Evolutionary conservation across 2,329 filamentous ascomycete genomes (phyloP).

Genomic region (Diplodia sapinea): DNA sequence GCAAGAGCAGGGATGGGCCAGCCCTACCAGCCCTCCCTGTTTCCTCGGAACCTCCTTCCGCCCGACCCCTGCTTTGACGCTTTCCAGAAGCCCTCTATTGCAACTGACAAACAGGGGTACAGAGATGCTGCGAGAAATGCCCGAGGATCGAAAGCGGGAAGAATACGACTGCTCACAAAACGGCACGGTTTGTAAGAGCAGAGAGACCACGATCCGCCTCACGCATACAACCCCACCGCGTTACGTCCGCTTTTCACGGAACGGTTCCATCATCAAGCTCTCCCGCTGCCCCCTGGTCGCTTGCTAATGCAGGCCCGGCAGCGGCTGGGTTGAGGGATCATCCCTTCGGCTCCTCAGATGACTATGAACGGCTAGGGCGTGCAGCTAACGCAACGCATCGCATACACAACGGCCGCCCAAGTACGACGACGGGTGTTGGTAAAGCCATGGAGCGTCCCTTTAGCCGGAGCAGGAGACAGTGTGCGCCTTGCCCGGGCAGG

Average conservation of each 20-base stretch:
- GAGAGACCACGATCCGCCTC: background rate
- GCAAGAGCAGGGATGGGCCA: conserved; percentile 16
- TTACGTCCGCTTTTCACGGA: conserved; percentile 5
- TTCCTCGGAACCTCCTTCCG: background rate
- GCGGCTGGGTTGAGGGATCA: background rate
- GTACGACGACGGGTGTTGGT: background rate
- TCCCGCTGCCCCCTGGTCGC: background rate
- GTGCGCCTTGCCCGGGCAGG: background rate
- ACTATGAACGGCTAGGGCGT: background rate
- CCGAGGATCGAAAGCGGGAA: conserved; percentile 1
- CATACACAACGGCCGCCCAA: conserved; percentile 7
- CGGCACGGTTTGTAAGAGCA: background rate
- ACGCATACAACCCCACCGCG: background rate
- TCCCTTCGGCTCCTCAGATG: background rate
- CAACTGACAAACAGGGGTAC: conserved; percentile 6
- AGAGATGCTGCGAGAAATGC: conserved; percentile 7
- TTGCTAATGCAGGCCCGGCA: conserved; percentile 15
- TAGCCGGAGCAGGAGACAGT: too few species aligned
- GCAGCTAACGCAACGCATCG: conserved; percentile 11
- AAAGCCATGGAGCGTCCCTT: background rate
- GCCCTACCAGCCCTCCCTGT: conserved; percentile 2
- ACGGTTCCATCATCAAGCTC: conserved; percentile 13
- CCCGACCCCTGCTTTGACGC: background rate
- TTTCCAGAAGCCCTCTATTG: conserved; percentile 13
- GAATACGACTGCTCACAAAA: conserved; percentile 23